phyloP scores from a whole-genome alignment of 2,329 filamentous ascomycete genomes.

The Ambrosiella beaveri region DNA sequence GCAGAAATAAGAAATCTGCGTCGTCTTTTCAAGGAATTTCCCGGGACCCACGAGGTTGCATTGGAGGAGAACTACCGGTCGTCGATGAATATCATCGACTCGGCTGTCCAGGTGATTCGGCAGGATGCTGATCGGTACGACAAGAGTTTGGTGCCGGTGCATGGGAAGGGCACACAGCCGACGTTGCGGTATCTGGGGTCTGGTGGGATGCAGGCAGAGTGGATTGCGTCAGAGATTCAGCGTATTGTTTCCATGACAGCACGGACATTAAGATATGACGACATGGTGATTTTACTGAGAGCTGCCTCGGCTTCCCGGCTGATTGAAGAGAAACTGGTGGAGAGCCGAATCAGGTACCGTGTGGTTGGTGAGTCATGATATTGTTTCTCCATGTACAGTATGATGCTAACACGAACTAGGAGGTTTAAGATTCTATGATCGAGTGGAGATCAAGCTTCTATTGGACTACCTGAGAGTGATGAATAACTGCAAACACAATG shows the following conservation, averaged over 20 bases:
- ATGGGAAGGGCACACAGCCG: slow-evolving; percentile 61
- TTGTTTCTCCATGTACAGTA: neutral
- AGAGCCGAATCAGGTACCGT: slow-evolving; percentile 66
- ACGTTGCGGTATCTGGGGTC: slow-evolving; percentile 61
- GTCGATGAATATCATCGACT: slow-evolving; percentile 63
- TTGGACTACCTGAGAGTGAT: slow-evolving; percentile 80
- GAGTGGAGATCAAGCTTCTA: slow-evolving; percentile 70
- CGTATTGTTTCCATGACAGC: slow-evolving; percentile 55
- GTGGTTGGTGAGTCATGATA: slow-evolving; percentile 49
- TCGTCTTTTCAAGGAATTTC: slow-evolving; percentile 60
- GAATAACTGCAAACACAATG: slow-evolving; percentile 70
- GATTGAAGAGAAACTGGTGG: slow-evolving; percentile 70
- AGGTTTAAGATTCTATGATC: slow-evolving; percentile 80
- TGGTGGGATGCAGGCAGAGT: slow-evolving; percentile 59
- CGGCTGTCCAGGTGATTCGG: slow-evolving; percentile 73
- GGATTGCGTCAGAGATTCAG: slow-evolving; percentile 74
- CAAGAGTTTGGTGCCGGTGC: slow-evolving; percentile 65
- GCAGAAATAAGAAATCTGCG: slow-evolving; percentile 81
- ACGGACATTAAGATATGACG: slow-evolving; percentile 51
- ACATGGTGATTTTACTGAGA: slow-evolving; percentile 75
- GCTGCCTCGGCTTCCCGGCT: slow-evolving; percentile 67
- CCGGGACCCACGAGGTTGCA: slow-evolving; percentile 62
- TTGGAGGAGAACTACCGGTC: slow-evolving; percentile 92
- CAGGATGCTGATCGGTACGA: slow-evolving; percentile 68
- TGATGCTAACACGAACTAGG: slow-evolving; percentile 8